Percentiles rank a stretch among this genome's conserved stretches.
phyloP scores from a whole-genome alignment of 495 filamentous ascomycete species.

The Penicillium herquei region DNA sequence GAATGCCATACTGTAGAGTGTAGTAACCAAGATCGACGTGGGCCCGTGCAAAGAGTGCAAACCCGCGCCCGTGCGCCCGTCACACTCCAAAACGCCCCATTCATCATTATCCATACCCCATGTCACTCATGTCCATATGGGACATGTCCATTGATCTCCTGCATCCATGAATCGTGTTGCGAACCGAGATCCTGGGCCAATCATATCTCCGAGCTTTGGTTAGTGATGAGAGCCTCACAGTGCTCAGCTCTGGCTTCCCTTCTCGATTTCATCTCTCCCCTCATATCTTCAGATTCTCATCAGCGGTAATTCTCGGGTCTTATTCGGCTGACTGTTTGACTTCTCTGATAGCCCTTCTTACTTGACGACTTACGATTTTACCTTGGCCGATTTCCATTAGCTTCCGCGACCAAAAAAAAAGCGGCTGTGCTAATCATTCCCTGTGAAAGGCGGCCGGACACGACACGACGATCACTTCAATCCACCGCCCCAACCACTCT shows the following conservation, averaged over 20 bases:
- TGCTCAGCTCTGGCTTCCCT: neutral
- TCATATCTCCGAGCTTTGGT: conserved; percentile 1
- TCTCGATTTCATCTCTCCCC: neutral
- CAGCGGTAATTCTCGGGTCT: neutral
- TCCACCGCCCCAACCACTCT: neutral
- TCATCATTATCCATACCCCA: conserved; percentile 1
- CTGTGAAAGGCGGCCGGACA: too few relatives aligned
- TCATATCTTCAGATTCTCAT: conserved; percentile 7
- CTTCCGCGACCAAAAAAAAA: neutral
- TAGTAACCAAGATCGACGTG: neutral
- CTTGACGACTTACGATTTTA: conserved; percentile 2
- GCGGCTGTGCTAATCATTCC: too few relatives aligned
- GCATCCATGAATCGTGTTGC: conserved; percentile 11
- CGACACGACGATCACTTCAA: conserved; percentile 1
- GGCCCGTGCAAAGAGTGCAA: conserved; percentile 6
- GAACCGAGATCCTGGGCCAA: conserved; percentile 8
- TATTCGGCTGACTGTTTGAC: neutral
- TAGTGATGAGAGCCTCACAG: conserved; percentile 2
- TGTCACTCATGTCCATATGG: neutral
- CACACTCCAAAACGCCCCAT: conserved; percentile 5
- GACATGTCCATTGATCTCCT: conserved; percentile 8
- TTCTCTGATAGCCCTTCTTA: neutral
- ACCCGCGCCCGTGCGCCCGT: conserved; percentile 4
- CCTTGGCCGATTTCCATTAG: neutral
- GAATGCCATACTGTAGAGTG: neutral